Base-by-base conservation (phyloP, 2,329 filamentous ascomycete genomes). In the Penicillium sp. region DNA sequence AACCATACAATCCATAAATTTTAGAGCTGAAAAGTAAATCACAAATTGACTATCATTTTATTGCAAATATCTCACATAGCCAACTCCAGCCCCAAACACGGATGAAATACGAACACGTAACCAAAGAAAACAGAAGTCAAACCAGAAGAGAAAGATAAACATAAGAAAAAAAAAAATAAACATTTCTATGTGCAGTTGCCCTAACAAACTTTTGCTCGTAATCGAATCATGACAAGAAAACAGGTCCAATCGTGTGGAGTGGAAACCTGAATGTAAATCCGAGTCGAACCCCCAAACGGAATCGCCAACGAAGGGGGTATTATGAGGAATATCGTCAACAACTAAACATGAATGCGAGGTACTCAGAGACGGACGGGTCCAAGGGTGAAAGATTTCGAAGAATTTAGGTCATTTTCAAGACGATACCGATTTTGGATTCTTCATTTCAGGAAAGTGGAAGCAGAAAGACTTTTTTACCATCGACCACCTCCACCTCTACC, bases 171-270 rank as follows among this genome's bases (percentile, higher is more conserved):
- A 53, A 42, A 33, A 53, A 44, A 19, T 38, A 42, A 22, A 35
- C 40, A 62, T 66, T 64, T 66, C 64, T 66, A 66, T 66, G 64
- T 66, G 64, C 64, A 66, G 55, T 60, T 59, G 57, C 58, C 62
- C 57, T 64, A 64, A 66, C 60, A 64, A 64, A 64, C 59, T 66
- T 66, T 66, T 66, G 59, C 62, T 62, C 64, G 62, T 66, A 62
- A 59, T 53, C 35, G 38, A 62, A 66, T 64, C 64, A 64, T 66
- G 42, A 66, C 59, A 66, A 60, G 55, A 61, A 58, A 45, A 55
- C 56, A 53, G 55, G 47, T 40, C 37, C 58, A 40, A 38, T 40
- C 37, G 22, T 17, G 37, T 24, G 53, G 56, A 40, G 35, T 37
- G 35, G 35, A 33, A 33, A 38, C 45, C 56, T 57, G 56, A 59